Evolutionary conservation across 495 filamentous ascomycete genomes (phyloP), one percentile per base, ranked within the genome.

Genomic region (Darksidea phi): DNA sequence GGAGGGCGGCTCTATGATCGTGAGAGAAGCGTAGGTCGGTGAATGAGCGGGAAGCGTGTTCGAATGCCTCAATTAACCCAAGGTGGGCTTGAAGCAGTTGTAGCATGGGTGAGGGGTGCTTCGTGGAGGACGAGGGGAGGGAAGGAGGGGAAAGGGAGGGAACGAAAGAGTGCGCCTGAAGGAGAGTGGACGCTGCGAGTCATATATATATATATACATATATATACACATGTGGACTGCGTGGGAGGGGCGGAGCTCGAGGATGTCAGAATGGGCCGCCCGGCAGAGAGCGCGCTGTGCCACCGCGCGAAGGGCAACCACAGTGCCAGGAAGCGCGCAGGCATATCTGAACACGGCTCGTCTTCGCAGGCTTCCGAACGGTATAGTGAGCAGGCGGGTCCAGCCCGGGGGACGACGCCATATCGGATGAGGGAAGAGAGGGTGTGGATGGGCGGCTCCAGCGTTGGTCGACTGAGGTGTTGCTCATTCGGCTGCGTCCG

Each of bases 341-440:
- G 46, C n/a, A 24, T 18, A 12, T 48, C 46, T 48, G 46, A 18
- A 48, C 46, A 48, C 6, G 46, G 46, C 46, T 48, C 46, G 12
- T 48, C 46, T 48, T 48, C 21, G 21, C 46, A 48, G 46, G 46
- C 46, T 48, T 12, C 12, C 21, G 46, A 18, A 12, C 46, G 46
- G 10, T 18, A 45, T 3, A 45, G 41, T 45, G 41, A n/a, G 41
- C 41, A 21, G 48, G 48, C 48, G 48, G 48, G 15, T 36, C 48
- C 24, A 52, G 48, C 23, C n/a, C n/a, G 48, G 24, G 48, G 28
- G 34, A 52, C 48, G 48, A 52, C 28, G 48, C 48, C 48, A 52
- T 52, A 52, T 52, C 20, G 48, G 26, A 52, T 28, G 48, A 52
- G 34, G 48, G 48, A 52, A 52, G 26, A 37, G 48, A 52, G 26